These are phyloP conservation scores for Oxyria digyna DNA, from an alignment of 148 eudicot genomes.

Conservation along the genomic window DNA sequence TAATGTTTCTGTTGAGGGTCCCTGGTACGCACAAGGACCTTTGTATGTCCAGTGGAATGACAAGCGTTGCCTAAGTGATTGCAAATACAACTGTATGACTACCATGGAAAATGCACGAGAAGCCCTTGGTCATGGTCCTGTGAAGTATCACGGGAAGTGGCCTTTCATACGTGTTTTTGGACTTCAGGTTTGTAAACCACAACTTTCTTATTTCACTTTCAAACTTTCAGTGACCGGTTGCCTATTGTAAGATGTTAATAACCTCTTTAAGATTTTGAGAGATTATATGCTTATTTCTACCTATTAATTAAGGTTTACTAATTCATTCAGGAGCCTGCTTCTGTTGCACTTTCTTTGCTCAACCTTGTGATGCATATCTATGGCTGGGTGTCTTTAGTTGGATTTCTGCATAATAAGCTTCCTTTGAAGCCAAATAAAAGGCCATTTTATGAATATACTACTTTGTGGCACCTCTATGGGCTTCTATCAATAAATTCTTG, in stretches of 20 bases:
- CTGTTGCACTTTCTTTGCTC: slow-evolving; percentile 66
- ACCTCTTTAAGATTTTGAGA: neutral
- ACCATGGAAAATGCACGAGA: slow-evolving; percentile 55
- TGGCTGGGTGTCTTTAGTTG: slow-evolving; percentile 68
- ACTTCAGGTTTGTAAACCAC: slow-evolving; percentile 49
- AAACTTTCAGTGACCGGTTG: neutral
- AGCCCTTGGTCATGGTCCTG: slow-evolving; percentile 45
- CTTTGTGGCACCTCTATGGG: slow-evolving; percentile 61
- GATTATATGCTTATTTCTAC: slow-evolving; percentile 8
- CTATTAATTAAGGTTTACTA: slow-evolving; percentile 14
- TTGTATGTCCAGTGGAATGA: slow-evolving; percentile 55
- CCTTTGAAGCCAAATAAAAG: slow-evolving; percentile 41
- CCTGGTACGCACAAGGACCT: slow-evolving; percentile 55
- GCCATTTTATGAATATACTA: slow-evolving; percentile 52
- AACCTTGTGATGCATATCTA: slow-evolving; percentile 78
- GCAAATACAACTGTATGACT: slow-evolving; percentile 77
- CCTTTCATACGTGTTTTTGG: slow-evolving; percentile 64
- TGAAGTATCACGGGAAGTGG: slow-evolving; percentile 94
- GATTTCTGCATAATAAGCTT: slow-evolving; percentile 45
- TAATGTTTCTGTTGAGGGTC: slow-evolving; percentile 28
- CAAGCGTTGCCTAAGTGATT: slow-evolving; percentile 62
- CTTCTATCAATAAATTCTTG: slow-evolving; percentile 61
- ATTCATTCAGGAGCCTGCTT: slow-evolving; percentile 66
- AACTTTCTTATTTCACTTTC: neutral
- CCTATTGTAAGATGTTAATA: neutral